These are phyloP conservation scores for Aegle marmelos DNA, from an alignment of 345 rosid species.

Conservation along the genomic window DNA sequence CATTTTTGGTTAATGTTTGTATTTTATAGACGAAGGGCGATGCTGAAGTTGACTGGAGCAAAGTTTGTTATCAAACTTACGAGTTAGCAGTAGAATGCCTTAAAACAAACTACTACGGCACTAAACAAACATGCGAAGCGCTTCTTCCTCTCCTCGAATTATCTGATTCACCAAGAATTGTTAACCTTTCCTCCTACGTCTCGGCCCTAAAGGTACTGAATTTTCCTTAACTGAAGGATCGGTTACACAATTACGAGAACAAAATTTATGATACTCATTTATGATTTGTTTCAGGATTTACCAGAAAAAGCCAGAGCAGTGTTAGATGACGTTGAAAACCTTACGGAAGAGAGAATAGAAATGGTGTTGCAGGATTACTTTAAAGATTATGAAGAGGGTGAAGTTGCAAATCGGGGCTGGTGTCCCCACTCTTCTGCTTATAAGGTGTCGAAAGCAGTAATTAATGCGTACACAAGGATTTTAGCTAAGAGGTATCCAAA, in stretches of 20 bases:
- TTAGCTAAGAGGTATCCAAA: constrained; percentile 36
- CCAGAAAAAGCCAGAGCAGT: constrained; percentile 37
- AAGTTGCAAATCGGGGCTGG: constrained; percentile 36
- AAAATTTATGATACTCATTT: constrained; percentile 2
- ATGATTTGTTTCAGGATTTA: constrained; percentile 25
- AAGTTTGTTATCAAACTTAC: constrained; percentile 24
- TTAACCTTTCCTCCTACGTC: constrained; percentile 26
- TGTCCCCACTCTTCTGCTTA: constrained; percentile 28
- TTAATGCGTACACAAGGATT: constrained; percentile 45
- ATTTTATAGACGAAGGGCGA: constrained; percentile 3
- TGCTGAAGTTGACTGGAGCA: constrained; percentile 13
- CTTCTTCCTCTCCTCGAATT: constrained; percentile 43
- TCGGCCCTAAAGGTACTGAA: constrained; percentile 27
- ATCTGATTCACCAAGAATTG: constrained; percentile 51
- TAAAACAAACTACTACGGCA: constrained; percentile 49
- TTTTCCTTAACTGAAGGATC: background rate
- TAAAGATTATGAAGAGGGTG: constrained; percentile 39
- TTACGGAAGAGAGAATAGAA: constrained; percentile 44
- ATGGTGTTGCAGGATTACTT: constrained; percentile 33
- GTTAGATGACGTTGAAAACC: constrained; percentile 37
- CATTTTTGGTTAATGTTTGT: background rate
- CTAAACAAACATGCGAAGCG: constrained; percentile 44
- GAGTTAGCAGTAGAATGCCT: constrained; percentile 36
- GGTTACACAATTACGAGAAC: too few relatives aligned
- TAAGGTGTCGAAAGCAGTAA: constrained; percentile 38